Evolutionary conservation across 2,329 filamentous ascomycete species (phyloP).

Genomic region (Penicillium oxalicum): DNA sequence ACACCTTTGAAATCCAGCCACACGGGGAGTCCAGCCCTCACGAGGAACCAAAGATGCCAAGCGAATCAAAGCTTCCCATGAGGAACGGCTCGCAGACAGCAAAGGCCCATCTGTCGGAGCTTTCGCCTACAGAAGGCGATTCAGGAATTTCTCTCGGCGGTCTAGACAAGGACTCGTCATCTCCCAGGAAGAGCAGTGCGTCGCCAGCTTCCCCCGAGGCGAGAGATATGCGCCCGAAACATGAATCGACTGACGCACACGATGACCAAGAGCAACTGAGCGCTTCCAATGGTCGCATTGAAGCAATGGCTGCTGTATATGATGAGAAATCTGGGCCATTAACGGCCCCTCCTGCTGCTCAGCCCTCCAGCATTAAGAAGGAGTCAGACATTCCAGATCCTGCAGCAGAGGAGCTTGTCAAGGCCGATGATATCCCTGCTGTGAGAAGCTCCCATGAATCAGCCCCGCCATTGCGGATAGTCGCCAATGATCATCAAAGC

Average conservation of each 20-base stretch:
- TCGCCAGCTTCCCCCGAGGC: not conserved
- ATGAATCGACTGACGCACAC: too few species aligned
- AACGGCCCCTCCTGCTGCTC: not conserved
- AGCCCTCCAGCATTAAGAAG: not conserved
- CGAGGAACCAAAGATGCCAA: not conserved
- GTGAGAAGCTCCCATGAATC: not conserved
- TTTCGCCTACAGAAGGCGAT: not conserved
- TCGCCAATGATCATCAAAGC: not conserved
- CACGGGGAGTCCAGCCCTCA: too few species aligned
- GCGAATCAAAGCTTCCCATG: not conserved
- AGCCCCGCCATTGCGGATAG: not conserved
- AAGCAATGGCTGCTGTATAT: too few species aligned
- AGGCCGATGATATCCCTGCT: not conserved
- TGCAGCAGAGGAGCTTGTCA: not conserved
- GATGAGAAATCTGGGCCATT: too few species aligned
- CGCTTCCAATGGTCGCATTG: too few species aligned
- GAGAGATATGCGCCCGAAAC: not conserved
- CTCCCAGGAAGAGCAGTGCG: not conserved
- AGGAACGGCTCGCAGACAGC: not conserved
- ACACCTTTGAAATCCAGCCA: too few species aligned
- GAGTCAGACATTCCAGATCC: not conserved
- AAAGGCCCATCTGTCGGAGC: not conserved
- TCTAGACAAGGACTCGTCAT: not conserved
- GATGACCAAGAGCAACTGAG: too few species aligned
- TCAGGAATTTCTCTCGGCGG: conserved; percentile 1